Percentiles rank a stretch among this genome's conserved stretches.
These are phyloP conservation scores for Claviceps lovelessii DNA, from an alignment of 2,329 filamentous ascomycete species.

Conservation along the genomic window DNA sequence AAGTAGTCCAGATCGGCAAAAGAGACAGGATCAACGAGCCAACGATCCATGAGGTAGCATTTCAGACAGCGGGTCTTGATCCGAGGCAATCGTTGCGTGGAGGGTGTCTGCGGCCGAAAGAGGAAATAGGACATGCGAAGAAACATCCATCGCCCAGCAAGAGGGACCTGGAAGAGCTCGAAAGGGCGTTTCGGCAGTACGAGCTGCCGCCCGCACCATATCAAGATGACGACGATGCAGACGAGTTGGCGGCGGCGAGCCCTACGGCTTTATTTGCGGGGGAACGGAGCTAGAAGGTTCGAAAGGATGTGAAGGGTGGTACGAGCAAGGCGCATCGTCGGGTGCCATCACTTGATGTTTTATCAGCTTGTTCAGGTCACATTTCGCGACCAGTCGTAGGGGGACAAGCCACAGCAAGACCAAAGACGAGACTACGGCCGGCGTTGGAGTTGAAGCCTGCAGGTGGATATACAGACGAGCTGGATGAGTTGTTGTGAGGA, in stretches of 20 bases:
- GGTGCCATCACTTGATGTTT: neutral
- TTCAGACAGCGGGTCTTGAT: neutral
- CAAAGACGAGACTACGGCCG: neutral
- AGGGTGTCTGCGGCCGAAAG: neutral
- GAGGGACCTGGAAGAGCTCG: conserved; percentile 23
- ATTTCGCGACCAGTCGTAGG: neutral
- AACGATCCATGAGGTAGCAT: conserved; percentile 2
- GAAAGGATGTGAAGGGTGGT: neutral
- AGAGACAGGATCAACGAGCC: neutral
- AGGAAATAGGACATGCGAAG: conserved; percentile 16
- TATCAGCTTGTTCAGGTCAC: neutral
- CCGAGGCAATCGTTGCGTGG: neutral
- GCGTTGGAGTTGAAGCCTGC: neutral
- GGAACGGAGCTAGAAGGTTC: conserved; percentile 16
- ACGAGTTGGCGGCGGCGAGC: conserved; percentile 16
- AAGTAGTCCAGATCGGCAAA: conserved; percentile 5
- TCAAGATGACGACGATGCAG: conserved; percentile 12
- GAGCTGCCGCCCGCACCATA: conserved; percentile 10
- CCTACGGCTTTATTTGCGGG: conserved; percentile 8
- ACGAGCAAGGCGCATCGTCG: neutral
- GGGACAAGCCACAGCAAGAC: neutral
- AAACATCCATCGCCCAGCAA: conserved; percentile 33
- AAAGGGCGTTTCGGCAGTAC: conserved; percentile 21
- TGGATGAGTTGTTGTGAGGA: conserved; percentile 4
- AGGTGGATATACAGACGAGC: conserved; percentile 1